Evolutionary conservation across 2,329 filamentous ascomycete species (phyloP).

Genomic region (Microsporum ferrugineum): DNA sequence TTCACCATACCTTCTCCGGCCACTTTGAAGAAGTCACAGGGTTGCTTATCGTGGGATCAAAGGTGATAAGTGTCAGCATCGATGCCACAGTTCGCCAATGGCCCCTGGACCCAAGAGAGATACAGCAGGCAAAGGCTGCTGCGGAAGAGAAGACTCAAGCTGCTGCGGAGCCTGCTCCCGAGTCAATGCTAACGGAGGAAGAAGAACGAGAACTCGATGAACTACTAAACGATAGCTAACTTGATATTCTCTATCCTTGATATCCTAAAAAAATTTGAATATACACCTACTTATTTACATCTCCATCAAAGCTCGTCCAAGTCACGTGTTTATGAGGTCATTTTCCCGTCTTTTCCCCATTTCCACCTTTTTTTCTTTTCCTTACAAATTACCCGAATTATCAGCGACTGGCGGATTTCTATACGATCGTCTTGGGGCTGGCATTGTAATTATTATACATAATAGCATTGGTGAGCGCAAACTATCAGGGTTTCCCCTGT

Average conservation of each 20-base stretch:
- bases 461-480: neutral
- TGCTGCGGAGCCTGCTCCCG: constrained; percentile 35
- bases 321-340: constrained; percentile 5
- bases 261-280: neutral
- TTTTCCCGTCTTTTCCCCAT: neutral
- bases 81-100: constrained; percentile 81
- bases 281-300: neutral
- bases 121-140: constrained; percentile 45
- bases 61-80: constrained; percentile 70
- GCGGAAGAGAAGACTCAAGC: constrained; percentile 36
- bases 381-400: neutral
- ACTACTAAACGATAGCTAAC: constrained; percentile 61
- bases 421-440: neutral
- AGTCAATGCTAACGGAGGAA: constrained; percentile 61
- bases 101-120: constrained; percentile 54
- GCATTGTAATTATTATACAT: neutral
- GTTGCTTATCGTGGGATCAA: constrained; percentile 49
- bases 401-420: neutral
- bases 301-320: neutral
- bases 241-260: neutral
- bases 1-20: constrained; percentile 63
- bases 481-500: neutral
- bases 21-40: constrained; percentile 92
- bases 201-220: constrained; percentile 89
- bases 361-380: neutral